Evolutionary conservation across 1,284 basidiomycete genomes (phyloP).

Genomic region (Ustilago cynodontis): DNA sequence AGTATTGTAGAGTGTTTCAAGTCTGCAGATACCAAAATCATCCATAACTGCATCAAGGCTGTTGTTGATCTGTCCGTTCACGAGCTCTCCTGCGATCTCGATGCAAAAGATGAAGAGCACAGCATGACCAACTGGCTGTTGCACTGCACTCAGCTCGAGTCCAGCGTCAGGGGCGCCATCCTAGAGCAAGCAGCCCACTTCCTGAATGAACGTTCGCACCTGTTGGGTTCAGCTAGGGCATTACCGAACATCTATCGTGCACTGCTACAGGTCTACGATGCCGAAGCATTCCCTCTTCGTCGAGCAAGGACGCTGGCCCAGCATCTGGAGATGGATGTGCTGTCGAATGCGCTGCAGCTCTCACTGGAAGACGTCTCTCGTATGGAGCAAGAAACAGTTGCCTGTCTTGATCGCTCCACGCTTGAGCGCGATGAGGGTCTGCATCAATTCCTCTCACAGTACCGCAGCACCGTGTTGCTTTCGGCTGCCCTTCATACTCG

Average conservation of each 20-base stretch:
- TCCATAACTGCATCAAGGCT: slow-evolving; percentile 22
- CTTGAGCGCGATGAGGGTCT: slow-evolving; percentile 35
- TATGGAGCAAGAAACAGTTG: slow-evolving; percentile 25
- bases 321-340: slow-evolving; percentile 48
- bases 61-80: slow-evolving; percentile 51
- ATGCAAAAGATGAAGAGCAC: slow-evolving; percentile 14
- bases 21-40: slow-evolving; percentile 8
- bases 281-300: slow-evolving; percentile 38
- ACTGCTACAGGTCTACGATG: slow-evolving; percentile 29
- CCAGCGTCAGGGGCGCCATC: slow-evolving; percentile 31
- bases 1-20: slow-evolving; percentile 37
- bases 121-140: slow-evolving; percentile 33
- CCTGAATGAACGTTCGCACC: slow-evolving; percentile 46
- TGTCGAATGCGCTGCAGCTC: slow-evolving; percentile 24
- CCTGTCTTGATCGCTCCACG: slow-evolving; percentile 17
- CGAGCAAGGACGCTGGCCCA: slow-evolving; percentile 41
- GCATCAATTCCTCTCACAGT: slow-evolving; percentile 33
- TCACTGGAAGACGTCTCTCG: slow-evolving; percentile 18
- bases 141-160: not conserved
- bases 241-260: slow-evolving; percentile 24
- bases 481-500: slow-evolving; percentile 28
- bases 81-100: slow-evolving; percentile 37
- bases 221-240: slow-evolving; percentile 43
- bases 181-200: slow-evolving; percentile 42
- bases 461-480: slow-evolving; percentile 36